These are phyloP conservation scores for Pichia norvegensis DNA, from an alignment of 1,139 yeast species.

Conservation along the genomic window DNA sequence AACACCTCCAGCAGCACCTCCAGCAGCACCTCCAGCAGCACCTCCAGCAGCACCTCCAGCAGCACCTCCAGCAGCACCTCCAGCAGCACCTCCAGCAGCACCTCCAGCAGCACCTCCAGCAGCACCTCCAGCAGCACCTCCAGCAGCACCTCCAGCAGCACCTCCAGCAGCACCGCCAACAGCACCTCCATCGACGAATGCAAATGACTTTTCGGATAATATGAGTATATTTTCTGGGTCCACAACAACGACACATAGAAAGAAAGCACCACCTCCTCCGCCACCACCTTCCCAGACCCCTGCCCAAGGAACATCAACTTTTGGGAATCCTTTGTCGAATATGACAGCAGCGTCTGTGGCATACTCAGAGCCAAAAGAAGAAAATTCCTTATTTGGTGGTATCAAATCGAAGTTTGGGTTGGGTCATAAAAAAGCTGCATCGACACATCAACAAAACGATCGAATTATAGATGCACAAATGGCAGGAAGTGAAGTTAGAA, in stretches of 20 bases:
- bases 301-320: background rate
- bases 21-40: slow-evolving; percentile 1
- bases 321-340: background rate
- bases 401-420: slow-evolving; percentile 20
- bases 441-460: slow-evolving; percentile 16
- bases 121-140: slow-evolving; percentile 14
- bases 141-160: slow-evolving; percentile 7
- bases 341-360: background rate
- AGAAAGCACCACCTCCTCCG: background rate
- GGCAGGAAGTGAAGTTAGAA: slow-evolving; percentile 44
- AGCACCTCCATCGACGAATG: slow-evolving; percentile 13
- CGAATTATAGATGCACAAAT: slow-evolving; percentile 39
- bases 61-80: slow-evolving; percentile 3
- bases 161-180: slow-evolving; percentile 5
- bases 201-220: background rate
- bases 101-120: slow-evolving; percentile 6
- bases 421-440: slow-evolving; percentile 22
- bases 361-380: slow-evolving; percentile 8
- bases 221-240: slow-evolving; percentile 3
- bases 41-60: slow-evolving; percentile 7
- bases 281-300: background rate
- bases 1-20: background rate
- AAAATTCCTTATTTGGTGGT: slow-evolving; percentile 17
- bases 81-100: slow-evolving; percentile 7
- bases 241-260: slow-evolving; percentile 1